phyloP scores from a whole-genome alignment of 805 yeast genomes.

The Saccharomycopsis capsularis region DNA sequence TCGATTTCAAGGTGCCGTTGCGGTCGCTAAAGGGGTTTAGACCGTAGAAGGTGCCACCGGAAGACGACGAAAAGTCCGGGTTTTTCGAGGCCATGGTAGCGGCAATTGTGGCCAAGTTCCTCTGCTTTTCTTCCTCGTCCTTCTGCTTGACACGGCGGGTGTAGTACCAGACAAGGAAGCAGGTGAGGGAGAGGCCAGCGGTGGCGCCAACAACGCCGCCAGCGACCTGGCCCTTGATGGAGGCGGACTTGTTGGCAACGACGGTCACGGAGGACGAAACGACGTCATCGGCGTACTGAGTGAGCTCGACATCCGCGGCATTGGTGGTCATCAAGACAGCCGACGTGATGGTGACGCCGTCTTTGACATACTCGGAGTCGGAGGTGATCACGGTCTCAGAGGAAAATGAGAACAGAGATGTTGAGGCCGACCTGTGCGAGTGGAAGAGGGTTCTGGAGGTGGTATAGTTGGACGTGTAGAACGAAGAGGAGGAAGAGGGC shows the following conservation, averaged over 20 bases:
- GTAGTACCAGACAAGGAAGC: slow-evolving; percentile 21
- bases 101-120: slow-evolving; percentile 22
- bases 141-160: slow-evolving; percentile 20
- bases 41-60: slow-evolving; percentile 9
- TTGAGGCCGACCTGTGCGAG: slow-evolving; percentile 12
- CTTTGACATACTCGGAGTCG: slow-evolving; percentile 14
- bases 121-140: slow-evolving; percentile 22
- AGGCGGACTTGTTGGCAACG: slow-evolving; percentile 7
- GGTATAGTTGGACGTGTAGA: slow-evolving; percentile 11
- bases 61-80: slow-evolving; percentile 7
- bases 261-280: slow-evolving; percentile 21
- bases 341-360: slow-evolving; percentile 21
- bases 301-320: slow-evolving; percentile 16
- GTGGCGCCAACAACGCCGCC: slow-evolving; percentile 22
- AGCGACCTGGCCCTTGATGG: slow-evolving; percentile 16
- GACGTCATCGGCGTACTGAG: slow-evolving; percentile 14
- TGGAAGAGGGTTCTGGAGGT: slow-evolving; percentile 8
- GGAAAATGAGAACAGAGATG: slow-evolving; percentile 10
- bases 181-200: slow-evolving; percentile 20
- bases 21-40: slow-evolving; percentile 11
- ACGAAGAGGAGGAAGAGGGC: slow-evolving; percentile 22
- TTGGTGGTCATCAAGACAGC: slow-evolving; percentile 14
- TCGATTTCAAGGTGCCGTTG: slow-evolving; percentile 6
- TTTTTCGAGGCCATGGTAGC: slow-evolving; percentile 20
- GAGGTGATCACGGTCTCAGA: slow-evolving; percentile 16